These are phyloP conservation scores for Lentinula edodes DNA, from an alignment of 768 basidiomycete species.

Conservation along the genomic window DNA sequence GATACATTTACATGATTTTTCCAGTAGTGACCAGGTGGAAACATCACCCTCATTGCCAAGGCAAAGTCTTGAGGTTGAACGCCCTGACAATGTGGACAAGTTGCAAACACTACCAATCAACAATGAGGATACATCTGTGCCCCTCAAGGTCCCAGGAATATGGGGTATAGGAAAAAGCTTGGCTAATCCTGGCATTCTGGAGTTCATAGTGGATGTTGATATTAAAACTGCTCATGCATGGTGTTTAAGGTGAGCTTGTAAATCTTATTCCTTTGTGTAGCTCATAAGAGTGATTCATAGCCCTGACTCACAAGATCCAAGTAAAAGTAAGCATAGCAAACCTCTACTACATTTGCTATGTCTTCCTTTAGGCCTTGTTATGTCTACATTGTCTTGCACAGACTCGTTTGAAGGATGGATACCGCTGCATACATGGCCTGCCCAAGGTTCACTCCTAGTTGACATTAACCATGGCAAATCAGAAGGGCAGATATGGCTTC, in stretches of 20 bases:
- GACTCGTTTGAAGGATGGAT: constrained; percentile 9
- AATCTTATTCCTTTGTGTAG: not conserved
- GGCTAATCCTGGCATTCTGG: constrained; percentile 24
- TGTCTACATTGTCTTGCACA: not conserved
- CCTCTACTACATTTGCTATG: constrained; percentile 30
- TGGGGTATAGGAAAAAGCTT: constrained; percentile 33
- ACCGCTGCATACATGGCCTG: constrained; percentile 34
- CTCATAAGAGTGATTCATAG: not conserved
- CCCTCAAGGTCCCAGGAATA: constrained; percentile 33
- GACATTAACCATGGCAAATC: constrained; percentile 34
- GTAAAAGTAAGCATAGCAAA: not conserved
- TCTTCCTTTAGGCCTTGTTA: constrained; percentile 19
- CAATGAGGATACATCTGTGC: not conserved
- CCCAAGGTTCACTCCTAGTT: constrained; percentile 37
- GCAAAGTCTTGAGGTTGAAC: not conserved
- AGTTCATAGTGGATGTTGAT: constrained; percentile 32
- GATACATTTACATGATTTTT: not conserved
- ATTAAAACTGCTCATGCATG: constrained; percentile 27
- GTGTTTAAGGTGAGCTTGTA: constrained; percentile 15
- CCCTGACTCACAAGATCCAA: not conserved
- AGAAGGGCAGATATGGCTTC: constrained; percentile 35
- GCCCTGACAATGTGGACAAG: not conserved
- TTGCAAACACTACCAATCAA: not conserved
- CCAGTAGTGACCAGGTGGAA: not conserved
- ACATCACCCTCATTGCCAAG: not conserved